Evolutionary conservation across 2,329 filamentous ascomycete species (phyloP), one percentile per base, ranked within the genome.

Genomic region (Boeremia lycopersici): DNA sequence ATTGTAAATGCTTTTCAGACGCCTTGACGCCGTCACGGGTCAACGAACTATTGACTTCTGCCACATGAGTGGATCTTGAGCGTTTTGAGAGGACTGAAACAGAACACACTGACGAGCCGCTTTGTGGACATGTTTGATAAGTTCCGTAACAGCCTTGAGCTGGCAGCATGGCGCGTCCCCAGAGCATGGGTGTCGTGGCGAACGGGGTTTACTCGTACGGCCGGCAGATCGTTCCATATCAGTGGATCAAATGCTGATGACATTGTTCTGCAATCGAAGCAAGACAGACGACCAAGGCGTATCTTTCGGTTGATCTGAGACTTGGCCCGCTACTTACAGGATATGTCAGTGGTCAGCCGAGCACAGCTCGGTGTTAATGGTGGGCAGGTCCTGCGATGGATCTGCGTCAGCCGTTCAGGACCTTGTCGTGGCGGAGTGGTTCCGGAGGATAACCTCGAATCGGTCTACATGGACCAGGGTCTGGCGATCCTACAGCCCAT

Each of bases 231-330:
- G 57, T 57, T 60, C 57, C 50, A 55, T 50, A 30, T 55, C 52
- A 47, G 47, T 50, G 46, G 47, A 47, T 25, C 40, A 40, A 17
- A 17, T 53, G 19, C 56, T 47, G 38, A 48, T 44, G 44, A 41
- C 53, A 43, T 38, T 36, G 17, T 34, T 15, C 12, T 49, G 29
- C 19, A 48, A 56, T 45, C 53, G 60, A 49, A 47, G 42, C 47
- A 55, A 59, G 61, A 50, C 56, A 53, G 48, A 56, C 53, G 57
- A 38, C 34, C 40, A 52, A 34, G 40, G 51, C 43, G 48, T 65
- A 54, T 50, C 60, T 63, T 63, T 65, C 68, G 72, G 69, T 66
- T 72, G 69, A 74, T 73, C 68, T 71, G 61, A 71, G 65, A 65
- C 68, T 69, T 73, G 63, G 67, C 67, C 53, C 53, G 53, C 41